Evolutionary conservation across 495 filamentous ascomycete species (phyloP).

Genomic region (Podospora didyma): DNA sequence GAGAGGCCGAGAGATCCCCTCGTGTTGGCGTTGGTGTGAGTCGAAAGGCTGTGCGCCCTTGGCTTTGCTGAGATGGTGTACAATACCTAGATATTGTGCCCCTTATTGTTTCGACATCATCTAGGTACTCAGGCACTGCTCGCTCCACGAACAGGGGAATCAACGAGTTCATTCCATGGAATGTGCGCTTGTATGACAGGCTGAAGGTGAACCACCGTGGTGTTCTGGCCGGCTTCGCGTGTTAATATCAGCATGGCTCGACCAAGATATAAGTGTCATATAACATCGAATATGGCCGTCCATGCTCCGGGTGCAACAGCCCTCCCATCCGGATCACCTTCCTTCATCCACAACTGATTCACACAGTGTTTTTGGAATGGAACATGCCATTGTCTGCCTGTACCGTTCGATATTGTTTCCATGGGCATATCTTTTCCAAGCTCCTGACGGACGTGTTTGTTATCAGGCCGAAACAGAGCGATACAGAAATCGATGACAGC

Average conservation of each 20-base stretch:
- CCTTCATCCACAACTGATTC: not conserved
- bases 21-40: too few species aligned
- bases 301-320: slow-evolving; percentile 2
- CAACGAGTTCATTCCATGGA: not conserved
- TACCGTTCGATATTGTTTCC: not conserved
- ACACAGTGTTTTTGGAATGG: not conserved
- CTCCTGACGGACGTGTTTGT: slow-evolving; percentile 7
- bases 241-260: slow-evolving; percentile 8
- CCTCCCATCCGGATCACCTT: slow-evolving; percentile 3
- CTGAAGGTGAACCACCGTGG: not conserved
- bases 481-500: not conserved
- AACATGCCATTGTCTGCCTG: not conserved
- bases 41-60: too few species aligned
- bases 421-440: not conserved
- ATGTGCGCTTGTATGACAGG: not conserved
- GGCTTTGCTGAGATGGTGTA: too few species aligned
- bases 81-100: too few species aligned
- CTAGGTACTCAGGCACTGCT: too few species aligned
- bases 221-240: not conserved
- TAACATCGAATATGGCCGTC: slow-evolving; percentile 12
- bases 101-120: too few species aligned
- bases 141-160: too few species aligned
- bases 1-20: too few species aligned
- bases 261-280: slow-evolving; percentile 7
- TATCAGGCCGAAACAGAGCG: slow-evolving; percentile 7